A percentile compares a stretch with the other conserved stretches of the same genome.
Evolutionary conservation across 495 filamentous ascomycete genomes (phyloP).

Genomic region (Penicillium simplicissimum): DNA sequence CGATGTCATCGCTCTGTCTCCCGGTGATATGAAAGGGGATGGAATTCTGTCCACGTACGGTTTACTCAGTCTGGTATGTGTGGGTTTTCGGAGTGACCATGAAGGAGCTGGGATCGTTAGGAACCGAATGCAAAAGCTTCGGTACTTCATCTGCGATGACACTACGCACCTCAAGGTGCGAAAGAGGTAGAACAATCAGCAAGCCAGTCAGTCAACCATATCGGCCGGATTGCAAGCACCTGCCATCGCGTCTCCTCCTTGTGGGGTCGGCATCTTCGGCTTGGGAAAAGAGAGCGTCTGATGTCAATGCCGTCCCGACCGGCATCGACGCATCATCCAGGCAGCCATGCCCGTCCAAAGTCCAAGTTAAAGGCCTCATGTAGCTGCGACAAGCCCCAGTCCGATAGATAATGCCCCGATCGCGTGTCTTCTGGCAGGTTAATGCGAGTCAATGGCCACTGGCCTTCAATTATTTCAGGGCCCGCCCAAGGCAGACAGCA

Average conservation of each 20-base stretch:
- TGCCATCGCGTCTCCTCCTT: neutral
- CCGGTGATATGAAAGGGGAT: neutral
- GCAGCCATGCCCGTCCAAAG: neutral
- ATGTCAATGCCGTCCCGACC: neutral
- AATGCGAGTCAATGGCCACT: neutral
- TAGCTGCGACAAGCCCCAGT: neutral
- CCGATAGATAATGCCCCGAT: slow-evolving; percentile 7
- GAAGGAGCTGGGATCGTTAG: neutral
- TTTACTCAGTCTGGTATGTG: neutral
- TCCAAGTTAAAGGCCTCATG: neutral
- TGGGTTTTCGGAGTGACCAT: neutral
- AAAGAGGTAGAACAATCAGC: neutral
- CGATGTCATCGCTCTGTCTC: slow-evolving; percentile 11
- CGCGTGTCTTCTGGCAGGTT: slow-evolving; percentile 1
- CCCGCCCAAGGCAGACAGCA: neutral
- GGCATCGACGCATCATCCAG: neutral
- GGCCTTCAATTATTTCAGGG: neutral
- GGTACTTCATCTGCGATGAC: neutral
- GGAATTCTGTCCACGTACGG: neutral
- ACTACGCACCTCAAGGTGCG: neutral
- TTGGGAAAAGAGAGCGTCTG: neutral
- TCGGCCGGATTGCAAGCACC: neutral
- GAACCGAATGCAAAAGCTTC: too few species aligned
- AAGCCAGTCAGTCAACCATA: neutral
- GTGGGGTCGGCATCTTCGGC: slow-evolving; percentile 4